Base-by-base conservation (phyloP, 1,284 basidiomycete species). In the Puccinia triticina region DNA sequence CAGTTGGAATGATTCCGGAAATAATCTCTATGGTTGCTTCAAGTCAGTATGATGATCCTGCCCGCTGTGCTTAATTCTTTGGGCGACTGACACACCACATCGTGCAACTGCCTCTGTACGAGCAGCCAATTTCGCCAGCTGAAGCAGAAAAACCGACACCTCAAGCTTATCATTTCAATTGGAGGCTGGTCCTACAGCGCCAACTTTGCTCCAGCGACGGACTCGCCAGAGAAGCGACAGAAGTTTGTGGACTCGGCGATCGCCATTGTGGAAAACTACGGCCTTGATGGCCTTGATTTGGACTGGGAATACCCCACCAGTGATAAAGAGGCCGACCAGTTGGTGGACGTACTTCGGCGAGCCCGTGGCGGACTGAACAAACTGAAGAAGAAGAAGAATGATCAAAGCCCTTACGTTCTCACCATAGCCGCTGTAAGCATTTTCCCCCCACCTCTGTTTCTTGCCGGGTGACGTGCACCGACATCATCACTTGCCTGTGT, bases 111-210 rank as follows among this genome's bases (percentile, higher is more conserved):
- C 18, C n/a, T 67, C 29, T 26, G 57, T 34, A 61, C 1, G 11
- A 43, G 21, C 55, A 79, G 78, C 37, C 78, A 79, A 77, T 80
- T 87, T 71, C 75, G 85, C 10, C 75, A 84, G 34, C 79, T 85
- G 72, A 87, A 87, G 83, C 84, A 85, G 69, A 81, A 84, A 73
- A 83, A 87, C 69, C 84, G 87, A 10, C 85, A 86, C 18, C 84
- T 87, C 12, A 87, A 87, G 83, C 82, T 87, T 26, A 84, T 87
- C 67, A 84, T 87, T 21, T 86, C 85, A 46, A 85, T 87, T 64
- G 87, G 87, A 46, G 87, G 87, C 7, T 87, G 87, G 87, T 85
- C 86, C 2, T 87, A 85, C 81, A 85, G 85, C 16, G 82, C 85
- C n/a, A 86, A 87, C 84, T 87, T 87, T 82, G 83, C 84, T 0